Percentiles rank a stretch among this genome's conserved stretches.
phyloP scores from a whole-genome alignment of 1,284 basidiomycete species.

The Earliella scabrosa region DNA sequence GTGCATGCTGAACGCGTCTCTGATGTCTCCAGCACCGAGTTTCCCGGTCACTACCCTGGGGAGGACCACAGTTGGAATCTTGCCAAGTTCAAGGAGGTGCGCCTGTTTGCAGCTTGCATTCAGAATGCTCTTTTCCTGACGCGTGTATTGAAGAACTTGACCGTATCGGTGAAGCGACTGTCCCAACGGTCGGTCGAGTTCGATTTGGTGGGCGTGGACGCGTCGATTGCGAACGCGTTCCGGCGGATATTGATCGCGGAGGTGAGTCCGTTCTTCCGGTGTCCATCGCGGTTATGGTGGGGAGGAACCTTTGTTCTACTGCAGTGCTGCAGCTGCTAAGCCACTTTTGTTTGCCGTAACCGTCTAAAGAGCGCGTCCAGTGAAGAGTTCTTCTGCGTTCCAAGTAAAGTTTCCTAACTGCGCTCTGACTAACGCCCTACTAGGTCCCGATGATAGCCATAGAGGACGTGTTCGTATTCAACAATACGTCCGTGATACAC shows the following conservation, averaged over 20 bases:
- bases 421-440: background rate
- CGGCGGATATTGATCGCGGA: slow-evolving; percentile 94
- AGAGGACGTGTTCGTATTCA: slow-evolving; percentile 92
- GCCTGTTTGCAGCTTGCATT: slow-evolving; percentile 26
- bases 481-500: slow-evolving; percentile 94
- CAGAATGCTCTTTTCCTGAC: background rate
- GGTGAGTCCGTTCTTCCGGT: slow-evolving; percentile 49
- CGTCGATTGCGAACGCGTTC: slow-evolving; percentile 95
- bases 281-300: too few relatives aligned
- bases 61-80: slow-evolving; percentile 89
- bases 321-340: too few relatives aligned
- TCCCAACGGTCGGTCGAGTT: slow-evolving; percentile 90
- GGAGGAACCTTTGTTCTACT: too few relatives aligned
- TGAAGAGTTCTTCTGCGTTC: too few relatives aligned
- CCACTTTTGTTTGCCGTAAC: too few relatives aligned
- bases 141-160: slow-evolving; percentile 59
- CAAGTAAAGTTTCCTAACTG: too few relatives aligned
- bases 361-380: too few relatives aligned
- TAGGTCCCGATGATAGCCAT: slow-evolving; percentile 94
- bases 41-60: slow-evolving; percentile 83
- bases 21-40: slow-evolving; percentile 85
- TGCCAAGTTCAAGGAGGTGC: slow-evolving; percentile 75
- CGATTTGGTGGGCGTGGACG: slow-evolving; percentile 95
- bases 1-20: slow-evolving; percentile 76
- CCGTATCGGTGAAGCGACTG: slow-evolving; percentile 76